Base-by-base conservation (phyloP, 192 early-diverging fungal genomes). In the Umbelopsis vinacea region DNA sequence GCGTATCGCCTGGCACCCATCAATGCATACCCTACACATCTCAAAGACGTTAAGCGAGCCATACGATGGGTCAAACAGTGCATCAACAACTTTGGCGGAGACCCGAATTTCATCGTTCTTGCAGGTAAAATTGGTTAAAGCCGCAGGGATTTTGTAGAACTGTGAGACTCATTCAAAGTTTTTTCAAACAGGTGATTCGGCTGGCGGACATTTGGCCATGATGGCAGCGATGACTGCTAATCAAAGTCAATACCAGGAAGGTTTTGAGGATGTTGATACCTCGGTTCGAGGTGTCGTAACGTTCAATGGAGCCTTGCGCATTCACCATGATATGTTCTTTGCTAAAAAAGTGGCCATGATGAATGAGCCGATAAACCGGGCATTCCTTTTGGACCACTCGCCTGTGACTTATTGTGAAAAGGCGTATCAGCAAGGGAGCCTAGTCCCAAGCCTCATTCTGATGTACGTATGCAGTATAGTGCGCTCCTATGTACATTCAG, bases 21-120 rank as follows among this genome's bases (percentile, higher is more conserved):
- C 40, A 68, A 74, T 53, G 76, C 82, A 29, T 86, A 88, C 55
- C 80, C 85, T 2, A 82, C 82, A 24, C 90, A 91, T 67, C 47
- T 93, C 17, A 77, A 86, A 17, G 90, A 93, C 69, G 83, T 87
- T 71, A 91, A 93, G 73, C 83, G 90, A 11, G 89, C 87, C 40
- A 70, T 93, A 33, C 81, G 89, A 24, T 93, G 91, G 91, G 82
- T 88, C 23, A 88, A 84, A 53, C 68, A 82, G 46, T 85, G 87
- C 67, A 84, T 89, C 54, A 72, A 72, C 50, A 71, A 71, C 14
- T 91, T 88, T 76, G 90, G 90, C 52, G 91, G 91, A 4, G 84
- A 93, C 71, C 84, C 89, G 5, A 66, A 79, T 22, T 91, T 88
- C 48, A 82, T 93, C 47, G 85, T 86, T 12, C 79, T 91, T 40